Evolutionary conservation across 2,329 filamentous ascomycete genomes (phyloP).

Genomic region (Acarospora socialis): DNA sequence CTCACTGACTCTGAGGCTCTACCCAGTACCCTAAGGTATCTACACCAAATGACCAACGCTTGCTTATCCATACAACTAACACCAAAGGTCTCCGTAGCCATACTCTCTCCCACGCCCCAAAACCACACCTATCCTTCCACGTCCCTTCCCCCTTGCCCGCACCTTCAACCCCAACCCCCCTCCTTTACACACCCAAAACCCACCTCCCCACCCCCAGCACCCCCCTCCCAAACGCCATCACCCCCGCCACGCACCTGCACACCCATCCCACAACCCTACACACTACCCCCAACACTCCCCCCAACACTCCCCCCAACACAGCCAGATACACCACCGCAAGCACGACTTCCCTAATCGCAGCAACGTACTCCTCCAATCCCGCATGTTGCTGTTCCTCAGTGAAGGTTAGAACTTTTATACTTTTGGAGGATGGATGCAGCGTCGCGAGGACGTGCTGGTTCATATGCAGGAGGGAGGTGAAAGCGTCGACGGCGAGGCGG

Average conservation of each 20-base stretch:
- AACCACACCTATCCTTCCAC: too few relatives aligned
- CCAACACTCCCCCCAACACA: constrained; percentile 1
- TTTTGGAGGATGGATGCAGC: constrained; percentile 13
- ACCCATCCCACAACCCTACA: too few relatives aligned
- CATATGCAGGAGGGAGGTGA: constrained; percentile 33
- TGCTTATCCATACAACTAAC: too few relatives aligned
- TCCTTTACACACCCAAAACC: too few relatives aligned
- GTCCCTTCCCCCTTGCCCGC: too few relatives aligned
- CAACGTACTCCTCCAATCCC: constrained; percentile 3
- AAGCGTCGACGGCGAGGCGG: constrained; percentile 25
- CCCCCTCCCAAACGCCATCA: constrained; percentile 3
- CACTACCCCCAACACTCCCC: constrained; percentile 1
- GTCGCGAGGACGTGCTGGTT: constrained; percentile 34
- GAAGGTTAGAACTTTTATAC: too few relatives aligned
- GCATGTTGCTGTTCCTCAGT: constrained; percentile 1
- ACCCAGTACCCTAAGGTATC: too few relatives aligned
- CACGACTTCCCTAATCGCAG: constrained; percentile 4
- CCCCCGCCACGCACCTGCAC: constrained; percentile 1
- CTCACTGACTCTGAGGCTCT: too few relatives aligned
- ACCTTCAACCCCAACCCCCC: too few relatives aligned
- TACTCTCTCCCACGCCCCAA: too few relatives aligned
- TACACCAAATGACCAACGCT: too few relatives aligned
- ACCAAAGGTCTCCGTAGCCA: too few relatives aligned
- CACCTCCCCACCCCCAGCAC: constrained; percentile 1
- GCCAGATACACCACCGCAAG: constrained; percentile 7